These are phyloP conservation scores for Colletotrichum sp. DNA, from an alignment of 2,329 filamentous ascomycete genomes.

Conservation along the genomic window DNA sequence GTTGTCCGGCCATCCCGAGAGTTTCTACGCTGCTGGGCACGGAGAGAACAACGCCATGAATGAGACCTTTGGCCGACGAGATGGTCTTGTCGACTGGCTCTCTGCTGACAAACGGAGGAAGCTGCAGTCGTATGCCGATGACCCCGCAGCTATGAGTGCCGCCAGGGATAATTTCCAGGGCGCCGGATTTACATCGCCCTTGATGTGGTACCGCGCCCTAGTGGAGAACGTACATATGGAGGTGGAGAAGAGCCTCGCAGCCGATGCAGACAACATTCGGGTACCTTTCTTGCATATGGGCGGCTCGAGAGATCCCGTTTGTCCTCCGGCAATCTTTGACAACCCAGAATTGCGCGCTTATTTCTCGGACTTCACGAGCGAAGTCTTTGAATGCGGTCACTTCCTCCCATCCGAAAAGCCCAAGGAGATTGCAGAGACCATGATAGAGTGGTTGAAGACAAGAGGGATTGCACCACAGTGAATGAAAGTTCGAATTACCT, in stretches of 20 bases:
- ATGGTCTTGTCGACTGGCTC: not conserved
- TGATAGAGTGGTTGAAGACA: not conserved
- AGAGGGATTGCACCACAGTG: not conserved
- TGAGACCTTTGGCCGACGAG: not conserved
- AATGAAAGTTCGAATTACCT: not conserved
- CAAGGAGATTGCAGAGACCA: not conserved
- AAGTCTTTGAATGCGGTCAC: not conserved
- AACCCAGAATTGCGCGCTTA: not conserved
- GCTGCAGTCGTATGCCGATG: not conserved
- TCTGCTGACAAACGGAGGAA: not conserved
- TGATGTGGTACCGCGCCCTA: not conserved
- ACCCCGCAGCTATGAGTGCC: not conserved
- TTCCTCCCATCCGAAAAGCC: not conserved
- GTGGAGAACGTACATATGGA: not conserved
- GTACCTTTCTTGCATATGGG: not conserved
- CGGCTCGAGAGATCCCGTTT: not conserved
- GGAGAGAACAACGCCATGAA: not conserved
- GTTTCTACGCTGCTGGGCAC: not conserved
- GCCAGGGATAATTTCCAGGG: not conserved
- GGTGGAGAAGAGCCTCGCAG: not conserved
- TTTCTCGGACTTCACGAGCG: not conserved
- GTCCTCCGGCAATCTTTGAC: not conserved
- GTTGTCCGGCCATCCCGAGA: not conserved
- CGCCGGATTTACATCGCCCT: not conserved
- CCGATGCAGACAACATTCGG: not conserved